Conservation (phyloP, 192 early-diverging fungal genomes). For the Podila epigama region DNA sequence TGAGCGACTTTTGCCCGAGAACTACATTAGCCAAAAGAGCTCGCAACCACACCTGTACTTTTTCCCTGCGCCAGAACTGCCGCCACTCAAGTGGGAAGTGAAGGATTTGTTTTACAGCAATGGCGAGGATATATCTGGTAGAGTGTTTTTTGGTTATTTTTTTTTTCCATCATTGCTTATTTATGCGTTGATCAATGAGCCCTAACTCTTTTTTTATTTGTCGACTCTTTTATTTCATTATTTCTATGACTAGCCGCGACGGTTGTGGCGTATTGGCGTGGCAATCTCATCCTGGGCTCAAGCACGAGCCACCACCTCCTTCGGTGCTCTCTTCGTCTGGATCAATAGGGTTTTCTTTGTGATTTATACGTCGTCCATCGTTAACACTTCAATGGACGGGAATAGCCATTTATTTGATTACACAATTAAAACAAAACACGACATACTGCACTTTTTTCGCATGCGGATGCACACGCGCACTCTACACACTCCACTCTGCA, state of each 20-base stretch:
- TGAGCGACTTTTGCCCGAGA: slow-evolving; percentile 40
- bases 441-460: no score
- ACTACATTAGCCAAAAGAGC: slow-evolving; percentile 30
- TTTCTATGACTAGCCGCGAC: slow-evolving; percentile 12
- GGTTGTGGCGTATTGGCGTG: slow-evolving; percentile 38
- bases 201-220: not conserved
- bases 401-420: not conserved
- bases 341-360: slow-evolving; percentile 2
- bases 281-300: slow-evolving; percentile 43
- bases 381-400: no score
- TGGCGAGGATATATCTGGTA: slow-evolving; percentile 48
- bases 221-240: not conserved
- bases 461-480: no score
- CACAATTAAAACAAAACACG: no score
- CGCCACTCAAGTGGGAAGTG: slow-evolving; percentile 46
- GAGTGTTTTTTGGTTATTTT: not conserved
- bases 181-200: not conserved
- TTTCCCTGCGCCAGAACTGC: slow-evolving; percentile 24
- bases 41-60: slow-evolving; percentile 29
- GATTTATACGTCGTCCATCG: not conserved
- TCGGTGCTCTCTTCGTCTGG: slow-evolving; percentile 29
- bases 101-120: slow-evolving; percentile 50
- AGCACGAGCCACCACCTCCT: slow-evolving; percentile 33
- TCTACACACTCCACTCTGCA: no score
- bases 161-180: not conserved